phyloP scores from a whole-genome alignment of 192 early-diverging fungal species.

The Coemansia sp. region DNA sequence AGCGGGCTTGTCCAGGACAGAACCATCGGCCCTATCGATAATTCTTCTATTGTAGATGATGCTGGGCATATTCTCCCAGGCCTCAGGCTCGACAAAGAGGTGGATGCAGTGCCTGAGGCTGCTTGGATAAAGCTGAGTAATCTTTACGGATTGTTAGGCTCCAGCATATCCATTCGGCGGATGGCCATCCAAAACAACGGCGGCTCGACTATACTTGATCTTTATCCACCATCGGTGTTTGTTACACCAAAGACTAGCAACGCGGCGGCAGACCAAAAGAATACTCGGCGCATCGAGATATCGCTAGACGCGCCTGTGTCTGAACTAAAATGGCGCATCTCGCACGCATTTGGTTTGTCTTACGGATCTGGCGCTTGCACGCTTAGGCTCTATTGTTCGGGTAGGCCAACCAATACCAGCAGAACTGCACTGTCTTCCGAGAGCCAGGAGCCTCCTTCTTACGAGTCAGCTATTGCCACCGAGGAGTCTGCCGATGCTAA shows the following conservation, averaged over 20 bases:
- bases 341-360: constrained; percentile 7
- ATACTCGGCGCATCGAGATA: constrained; percentile 18
- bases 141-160: constrained; percentile 43
- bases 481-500: background rate
- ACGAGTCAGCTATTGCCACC: constrained; percentile 17
- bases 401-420: background rate
- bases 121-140: constrained; percentile 55
- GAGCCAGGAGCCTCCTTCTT: constrained; percentile 14
- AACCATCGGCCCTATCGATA: constrained; percentile 54
- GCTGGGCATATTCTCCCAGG: constrained; percentile 37
- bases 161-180: constrained; percentile 8
- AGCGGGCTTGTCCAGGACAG: constrained; percentile 20
- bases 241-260: background rate
- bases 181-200: constrained; percentile 11
- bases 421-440: background rate
- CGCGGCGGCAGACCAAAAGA: background rate
- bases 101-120: constrained; percentile 45
- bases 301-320: constrained; percentile 24
- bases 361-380: background rate
- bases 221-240: constrained; percentile 29
- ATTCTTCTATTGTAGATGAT: constrained; percentile 32
- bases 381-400: background rate
- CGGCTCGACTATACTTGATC: constrained; percentile 16
- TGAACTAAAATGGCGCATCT: constrained; percentile 28
- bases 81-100: constrained; percentile 28